Conservation (phyloP, 208 protist genomes). For the Trichomonas vaginalis region DNA sequence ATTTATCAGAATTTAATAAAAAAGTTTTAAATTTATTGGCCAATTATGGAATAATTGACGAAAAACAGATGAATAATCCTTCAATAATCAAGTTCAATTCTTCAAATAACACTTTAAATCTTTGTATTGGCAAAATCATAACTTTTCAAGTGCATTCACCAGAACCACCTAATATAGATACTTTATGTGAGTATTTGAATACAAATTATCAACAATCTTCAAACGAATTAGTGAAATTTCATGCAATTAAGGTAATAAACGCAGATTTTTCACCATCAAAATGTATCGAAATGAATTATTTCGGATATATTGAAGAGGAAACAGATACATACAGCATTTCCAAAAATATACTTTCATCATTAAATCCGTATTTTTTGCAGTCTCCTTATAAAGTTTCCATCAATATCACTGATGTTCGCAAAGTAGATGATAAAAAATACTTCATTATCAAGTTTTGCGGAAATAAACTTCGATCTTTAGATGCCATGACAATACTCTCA, state of each 20-base stretch:
- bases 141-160: neutral
- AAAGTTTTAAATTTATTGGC: neutral
- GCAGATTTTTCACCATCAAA: neutral
- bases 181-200: neutral
- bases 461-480: neutral
- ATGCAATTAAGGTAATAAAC: neutral
- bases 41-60: neutral
- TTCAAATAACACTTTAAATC: neutral
- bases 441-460: neutral
- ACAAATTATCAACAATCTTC: neutral
- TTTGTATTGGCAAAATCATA: neutral
- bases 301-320: neutral
- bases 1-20: neutral
- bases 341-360: neutral
- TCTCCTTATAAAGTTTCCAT: neutral
- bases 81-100: neutral
- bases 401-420: neutral
- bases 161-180: neutral
- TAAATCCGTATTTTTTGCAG: neutral
- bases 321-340: neutral
- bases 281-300: neutral
- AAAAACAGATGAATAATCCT: neutral
- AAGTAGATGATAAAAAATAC: neutral
- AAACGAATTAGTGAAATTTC: neutral
- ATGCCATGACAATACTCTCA: neutral